Conservation (phyloP, 2,329 filamentous ascomycete genomes). For the Zarea fungicola region DNA sequence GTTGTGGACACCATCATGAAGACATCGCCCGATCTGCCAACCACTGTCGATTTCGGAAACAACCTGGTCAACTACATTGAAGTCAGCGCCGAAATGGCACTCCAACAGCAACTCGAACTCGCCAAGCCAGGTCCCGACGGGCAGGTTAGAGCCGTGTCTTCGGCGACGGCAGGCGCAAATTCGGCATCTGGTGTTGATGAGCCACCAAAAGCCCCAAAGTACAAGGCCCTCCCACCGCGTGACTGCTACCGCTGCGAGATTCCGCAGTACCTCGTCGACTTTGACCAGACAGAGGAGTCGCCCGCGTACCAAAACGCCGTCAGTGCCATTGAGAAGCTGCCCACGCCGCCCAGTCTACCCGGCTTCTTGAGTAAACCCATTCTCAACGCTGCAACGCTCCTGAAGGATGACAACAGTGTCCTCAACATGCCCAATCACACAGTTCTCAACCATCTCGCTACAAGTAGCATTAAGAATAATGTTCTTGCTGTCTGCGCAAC, state of each 20-base stretch:
- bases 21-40: conserved; percentile 80
- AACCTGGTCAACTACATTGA: conserved; percentile 98
- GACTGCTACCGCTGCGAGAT: conserved; percentile 67
- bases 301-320: conserved; percentile 68
- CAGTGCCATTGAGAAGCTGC: conserved; percentile 70
- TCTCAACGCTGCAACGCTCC: conserved; percentile 80
- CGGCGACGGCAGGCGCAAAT: conserved; percentile 19
- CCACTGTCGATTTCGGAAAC: conserved; percentile 95
- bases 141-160: conserved; percentile 25
- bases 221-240: conserved; percentile 44
- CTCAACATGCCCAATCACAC: conserved; percentile 96
- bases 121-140: conserved; percentile 25
- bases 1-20: conserved; percentile 91
- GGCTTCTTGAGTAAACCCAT: conserved; percentile 93
- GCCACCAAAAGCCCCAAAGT: conserved; percentile 40
- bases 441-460: conserved; percentile 91
- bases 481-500: conserved; percentile 93
- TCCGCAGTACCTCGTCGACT: conserved; percentile 79
- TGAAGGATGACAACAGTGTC: conserved; percentile 98
- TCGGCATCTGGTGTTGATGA: conserved; percentile 32
- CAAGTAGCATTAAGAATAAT: conserved; percentile 96
- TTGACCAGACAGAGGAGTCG: conserved; percentile 79
- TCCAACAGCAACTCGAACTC: conserved; percentile 27
- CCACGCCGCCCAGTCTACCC: conserved; percentile 77
- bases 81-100: conserved; percentile 70